These are phyloP conservation scores for Mrakia frigida DNA, from an alignment of 768 basidiomycete genomes.

Conservation along the genomic window DNA sequence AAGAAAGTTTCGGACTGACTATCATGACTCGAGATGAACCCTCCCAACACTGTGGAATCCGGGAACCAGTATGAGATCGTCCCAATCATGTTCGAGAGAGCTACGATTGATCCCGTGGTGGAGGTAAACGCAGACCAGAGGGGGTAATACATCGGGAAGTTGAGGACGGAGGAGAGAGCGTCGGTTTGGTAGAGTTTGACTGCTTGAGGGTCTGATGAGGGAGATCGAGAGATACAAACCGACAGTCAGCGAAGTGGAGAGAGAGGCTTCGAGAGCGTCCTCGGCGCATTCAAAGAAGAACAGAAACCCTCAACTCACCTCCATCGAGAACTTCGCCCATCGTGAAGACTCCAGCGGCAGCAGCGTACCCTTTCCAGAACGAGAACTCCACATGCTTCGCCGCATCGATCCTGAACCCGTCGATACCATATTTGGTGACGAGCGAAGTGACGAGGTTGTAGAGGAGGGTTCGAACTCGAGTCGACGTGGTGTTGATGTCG, in stretches of 20 bases:
- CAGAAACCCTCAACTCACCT: conserved; percentile 11
- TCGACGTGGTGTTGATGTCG: conserved; percentile 22
- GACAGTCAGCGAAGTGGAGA: too few relatives aligned
- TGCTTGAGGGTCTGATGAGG: background rate
- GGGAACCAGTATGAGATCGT: conserved; percentile 37
- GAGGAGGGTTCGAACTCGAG: conserved; percentile 1
- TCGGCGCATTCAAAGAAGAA: too few relatives aligned
- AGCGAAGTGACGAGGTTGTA: conserved; percentile 14
- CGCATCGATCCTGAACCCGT: conserved; percentile 29
- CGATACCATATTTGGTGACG: conserved; percentile 23
- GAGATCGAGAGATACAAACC: background rate
- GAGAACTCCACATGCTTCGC: conserved; percentile 25
- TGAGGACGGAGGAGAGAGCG: conserved; percentile 39
- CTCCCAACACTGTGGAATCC: conserved; percentile 43
- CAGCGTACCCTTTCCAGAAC: conserved; percentile 6
- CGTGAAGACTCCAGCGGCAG: background rate
- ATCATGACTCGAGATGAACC: conserved; percentile 37
- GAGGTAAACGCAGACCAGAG: conserved; percentile 38
- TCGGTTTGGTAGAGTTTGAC: background rate
- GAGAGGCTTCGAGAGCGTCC: background rate
- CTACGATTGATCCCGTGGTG: conserved; percentile 35
- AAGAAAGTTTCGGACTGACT: background rate
- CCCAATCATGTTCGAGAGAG: conserved; percentile 38
- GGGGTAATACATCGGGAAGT: conserved; percentile 42
- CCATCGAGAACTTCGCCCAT: conserved; percentile 28